Evolutionary conservation across 108 stramenopile genomes (phyloP).

Genomic region (Asterionellopsis glacialis): DNA sequence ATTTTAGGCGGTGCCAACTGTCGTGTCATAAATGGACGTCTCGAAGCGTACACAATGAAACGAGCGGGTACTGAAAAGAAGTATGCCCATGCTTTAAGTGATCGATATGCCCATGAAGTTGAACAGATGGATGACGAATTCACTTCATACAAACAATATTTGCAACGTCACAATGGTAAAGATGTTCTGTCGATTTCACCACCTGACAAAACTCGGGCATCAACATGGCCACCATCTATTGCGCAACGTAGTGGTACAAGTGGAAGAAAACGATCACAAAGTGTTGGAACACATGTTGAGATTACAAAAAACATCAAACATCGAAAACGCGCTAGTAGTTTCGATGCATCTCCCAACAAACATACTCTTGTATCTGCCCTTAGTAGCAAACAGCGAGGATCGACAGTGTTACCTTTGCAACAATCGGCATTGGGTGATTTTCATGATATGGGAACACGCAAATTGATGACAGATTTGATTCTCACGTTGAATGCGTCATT

Average conservation of each 20-base stretch:
- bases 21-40: conserved; percentile 74
- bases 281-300: not conserved
- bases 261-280: conserved; percentile 2
- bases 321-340: conserved; percentile 11
- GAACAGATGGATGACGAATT: conserved; percentile 38
- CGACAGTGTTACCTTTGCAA: conserved; percentile 39
- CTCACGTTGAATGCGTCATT: conserved; percentile 89
- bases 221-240: no score
- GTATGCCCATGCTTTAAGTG: conserved; percentile 69
- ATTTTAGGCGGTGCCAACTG: conserved; percentile 18
- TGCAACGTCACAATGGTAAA: not conserved
- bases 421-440: conserved; percentile 59
- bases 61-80: conserved; percentile 80
- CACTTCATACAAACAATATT: conserved; percentile 11
- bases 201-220: no score
- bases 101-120: conserved; percentile 69
- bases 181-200: not conserved
- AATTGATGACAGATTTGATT: conserved; percentile 90
- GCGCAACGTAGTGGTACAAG: not conserved
- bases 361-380: not conserved
- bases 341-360: conserved; percentile 3
- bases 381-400: not conserved
- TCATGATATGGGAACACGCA: conserved; percentile 64
- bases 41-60: conserved; percentile 87
- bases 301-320: conserved; percentile 2